phyloP scores from a whole-genome alignment of 192 early-diverging fungal genomes.

The Dissophora ornata region DNA sequence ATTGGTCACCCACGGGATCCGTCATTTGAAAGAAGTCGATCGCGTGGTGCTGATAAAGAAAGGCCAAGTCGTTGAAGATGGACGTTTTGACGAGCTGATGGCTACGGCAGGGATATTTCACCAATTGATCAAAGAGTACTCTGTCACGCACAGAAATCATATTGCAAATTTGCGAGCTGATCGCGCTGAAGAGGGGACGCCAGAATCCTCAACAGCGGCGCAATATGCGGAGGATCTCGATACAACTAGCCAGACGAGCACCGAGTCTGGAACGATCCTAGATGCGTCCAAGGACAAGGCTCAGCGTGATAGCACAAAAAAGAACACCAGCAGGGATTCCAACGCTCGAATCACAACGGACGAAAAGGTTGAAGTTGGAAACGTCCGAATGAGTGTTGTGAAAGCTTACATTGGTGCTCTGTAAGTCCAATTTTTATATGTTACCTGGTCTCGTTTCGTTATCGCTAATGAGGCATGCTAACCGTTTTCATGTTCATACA shows the following conservation, averaged over 20 bases:
- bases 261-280: background rate
- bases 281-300: background rate
- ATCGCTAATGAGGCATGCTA: no score
- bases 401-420: conserved; percentile 28
- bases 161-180: background rate
- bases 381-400: conserved; percentile 10
- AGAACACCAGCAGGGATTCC: conserved; percentile 27
- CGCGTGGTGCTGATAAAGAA: conserved; percentile 57
- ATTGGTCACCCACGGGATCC: conserved; percentile 64
- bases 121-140: conserved; percentile 48
- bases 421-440: no score
- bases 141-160: conserved; percentile 15
- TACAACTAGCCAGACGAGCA: background rate
- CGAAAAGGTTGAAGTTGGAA: conserved; percentile 16
- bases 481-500: background rate
- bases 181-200: no score
- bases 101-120: conserved; percentile 44
- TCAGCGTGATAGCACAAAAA: background rate
- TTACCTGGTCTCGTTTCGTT: no score
- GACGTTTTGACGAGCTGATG: conserved; percentile 64
- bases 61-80: conserved; percentile 62
- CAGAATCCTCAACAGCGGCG: background rate
- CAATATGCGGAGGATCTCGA: background rate
- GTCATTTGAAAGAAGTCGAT: conserved; percentile 59
- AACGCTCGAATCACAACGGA: conserved; percentile 8